phyloP scores from a whole-genome alignment of 345 rosid genomes.

The Salix udensis region DNA sequence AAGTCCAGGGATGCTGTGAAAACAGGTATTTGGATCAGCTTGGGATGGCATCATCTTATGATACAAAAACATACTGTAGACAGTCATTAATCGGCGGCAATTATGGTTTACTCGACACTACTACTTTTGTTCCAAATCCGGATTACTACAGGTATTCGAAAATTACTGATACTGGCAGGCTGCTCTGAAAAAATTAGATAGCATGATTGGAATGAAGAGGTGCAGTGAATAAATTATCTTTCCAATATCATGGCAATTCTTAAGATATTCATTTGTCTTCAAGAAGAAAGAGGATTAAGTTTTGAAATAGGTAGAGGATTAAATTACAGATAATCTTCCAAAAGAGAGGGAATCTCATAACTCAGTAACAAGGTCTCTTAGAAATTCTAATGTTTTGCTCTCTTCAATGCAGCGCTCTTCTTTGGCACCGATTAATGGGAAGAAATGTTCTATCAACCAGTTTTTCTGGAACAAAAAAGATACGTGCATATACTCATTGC shows the following conservation, averaged over 20 bases:
- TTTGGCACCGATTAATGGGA: conserved; percentile 89
- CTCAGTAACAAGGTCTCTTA: not conserved
- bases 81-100: conserved; percentile 88
- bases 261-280: not conserved
- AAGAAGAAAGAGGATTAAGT: not conserved
- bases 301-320: not conserved
- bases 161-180: not conserved
- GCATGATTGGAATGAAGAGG: not conserved
- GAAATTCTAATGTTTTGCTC: conserved; percentile 8
- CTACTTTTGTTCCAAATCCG: conserved; percentile 83
- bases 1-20: not conserved
- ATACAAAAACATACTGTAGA: conserved; percentile 86
- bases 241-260: not conserved
- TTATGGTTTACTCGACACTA: conserved; percentile 73
- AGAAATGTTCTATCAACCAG: conserved; percentile 56
- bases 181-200: not conserved
- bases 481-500: conserved; percentile 80
- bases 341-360: not conserved
- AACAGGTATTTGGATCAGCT: conserved; percentile 94
- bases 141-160: conserved; percentile 59
- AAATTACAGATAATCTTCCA: not conserved
- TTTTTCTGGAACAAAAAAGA: conserved; percentile 58
- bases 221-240: not conserved
- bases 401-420: conserved; percentile 68
- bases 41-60: conserved; percentile 62